Percentiles rank a stretch among this genome's conserved stretches.
These are phyloP conservation scores for Chlorella sp. DNA, from an alignment of 139 green algal genomes.

Conservation along the genomic window DNA sequence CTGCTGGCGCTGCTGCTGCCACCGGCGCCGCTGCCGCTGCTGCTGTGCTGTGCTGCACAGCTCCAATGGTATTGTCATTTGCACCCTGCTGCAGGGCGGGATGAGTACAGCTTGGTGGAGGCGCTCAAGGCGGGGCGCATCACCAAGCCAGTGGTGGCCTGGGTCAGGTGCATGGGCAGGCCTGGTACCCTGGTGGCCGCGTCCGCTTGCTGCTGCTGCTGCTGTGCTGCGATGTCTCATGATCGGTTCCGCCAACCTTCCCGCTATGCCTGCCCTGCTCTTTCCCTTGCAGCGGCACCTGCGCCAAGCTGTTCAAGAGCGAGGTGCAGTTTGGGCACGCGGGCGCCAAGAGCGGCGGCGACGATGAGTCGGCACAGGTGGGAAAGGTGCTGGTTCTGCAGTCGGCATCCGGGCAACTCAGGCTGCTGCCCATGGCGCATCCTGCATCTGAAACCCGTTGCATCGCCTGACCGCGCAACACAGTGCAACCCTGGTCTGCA, in stretches of 20 bases:
- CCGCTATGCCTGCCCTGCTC: too few species aligned
- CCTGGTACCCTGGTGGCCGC: too few species aligned
- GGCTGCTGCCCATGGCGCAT: too few species aligned
- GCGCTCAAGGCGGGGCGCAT: constrained; percentile 77
- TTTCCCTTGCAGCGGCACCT: constrained; percentile 77
- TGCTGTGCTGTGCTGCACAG: background rate
- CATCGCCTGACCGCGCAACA: too few species aligned
- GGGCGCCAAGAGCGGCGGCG: constrained; percentile 78
- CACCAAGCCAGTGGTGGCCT: constrained; percentile 94
- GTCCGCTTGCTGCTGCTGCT: background rate
- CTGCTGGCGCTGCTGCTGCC: background rate
- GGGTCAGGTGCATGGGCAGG: constrained; percentile 69
- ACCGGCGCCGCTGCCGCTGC: too few species aligned
- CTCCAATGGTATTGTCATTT: too few species aligned
- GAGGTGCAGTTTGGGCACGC: constrained; percentile 98
- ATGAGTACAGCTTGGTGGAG: constrained; percentile 94
- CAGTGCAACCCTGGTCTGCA: too few species aligned
- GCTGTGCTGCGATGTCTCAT: background rate
- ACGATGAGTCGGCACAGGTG: constrained; percentile 61
- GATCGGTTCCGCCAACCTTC: too few species aligned
- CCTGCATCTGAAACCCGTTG: too few species aligned
- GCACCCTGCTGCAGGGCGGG: constrained; percentile 43
- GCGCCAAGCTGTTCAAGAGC: constrained; percentile 93
- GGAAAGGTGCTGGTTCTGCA: too few species aligned
- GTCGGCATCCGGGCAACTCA: too few species aligned